Conservation (phyloP, 768 basidiomycete genomes). For the Leccinum barrowsii region DNA sequence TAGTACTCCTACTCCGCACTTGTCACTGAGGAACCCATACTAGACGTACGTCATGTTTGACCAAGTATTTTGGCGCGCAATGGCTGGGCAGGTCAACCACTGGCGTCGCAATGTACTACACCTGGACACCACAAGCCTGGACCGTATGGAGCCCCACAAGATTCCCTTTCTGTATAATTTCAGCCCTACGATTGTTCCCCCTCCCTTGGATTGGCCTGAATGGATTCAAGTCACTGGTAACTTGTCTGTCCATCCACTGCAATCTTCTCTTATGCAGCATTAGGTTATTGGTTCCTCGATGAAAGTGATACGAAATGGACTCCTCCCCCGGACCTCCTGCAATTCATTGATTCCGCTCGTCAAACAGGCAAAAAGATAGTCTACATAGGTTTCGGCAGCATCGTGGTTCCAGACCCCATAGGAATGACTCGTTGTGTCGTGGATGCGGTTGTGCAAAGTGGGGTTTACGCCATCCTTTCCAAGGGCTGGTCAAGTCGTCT, state of each 20-base stretch:
- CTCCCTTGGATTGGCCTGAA: slow-evolving; percentile 97
- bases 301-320: slow-evolving; percentile 94
- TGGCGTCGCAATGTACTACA: slow-evolving; percentile 81
- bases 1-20: background rate
- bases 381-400: slow-evolving; percentile 97
- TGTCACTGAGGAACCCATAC: slow-evolving; percentile 3
- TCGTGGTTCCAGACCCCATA: slow-evolving; percentile 93
- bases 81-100: slow-evolving; percentile 88
- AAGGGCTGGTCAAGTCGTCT: slow-evolving; percentile 98
- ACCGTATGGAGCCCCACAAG: slow-evolving; percentile 96
- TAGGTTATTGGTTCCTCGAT: slow-evolving; percentile 97
- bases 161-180: slow-evolving; percentile 99
- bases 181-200: slow-evolving; percentile 85
- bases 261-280: slow-evolving; percentile 6
- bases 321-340: slow-evolving; percentile 73
- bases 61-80: slow-evolving; percentile 96
- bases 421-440: slow-evolving; percentile 89
- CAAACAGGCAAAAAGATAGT: slow-evolving; percentile 81
- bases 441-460: slow-evolving; percentile 82
- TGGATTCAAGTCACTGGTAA: slow-evolving; percentile 93
- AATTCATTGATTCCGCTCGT: slow-evolving; percentile 81
- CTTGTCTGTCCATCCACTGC: slow-evolving; percentile 8
- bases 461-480: slow-evolving; percentile 88
- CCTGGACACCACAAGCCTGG: slow-evolving; percentile 79
- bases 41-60: slow-evolving; percentile 97